These are phyloP conservation scores for Hirschioporus abietinus DNA, from an alignment of 768 basidiomycete genomes.

Conservation along the genomic window DNA sequence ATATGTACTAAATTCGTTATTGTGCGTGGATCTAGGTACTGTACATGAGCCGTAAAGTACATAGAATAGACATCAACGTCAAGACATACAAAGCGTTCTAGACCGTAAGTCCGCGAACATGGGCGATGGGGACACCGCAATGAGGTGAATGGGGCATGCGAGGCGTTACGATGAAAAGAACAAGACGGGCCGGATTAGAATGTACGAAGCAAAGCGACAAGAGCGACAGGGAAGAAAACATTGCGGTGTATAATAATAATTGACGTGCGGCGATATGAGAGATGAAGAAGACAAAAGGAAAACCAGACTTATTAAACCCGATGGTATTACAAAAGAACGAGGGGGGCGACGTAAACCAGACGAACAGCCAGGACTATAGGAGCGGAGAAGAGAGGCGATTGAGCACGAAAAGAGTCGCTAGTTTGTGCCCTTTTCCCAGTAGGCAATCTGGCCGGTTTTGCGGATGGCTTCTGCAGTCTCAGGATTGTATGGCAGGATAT, in stretches of 20 bases:
- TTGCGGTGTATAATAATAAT: slow-evolving; percentile 1
- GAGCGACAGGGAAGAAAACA: neutral
- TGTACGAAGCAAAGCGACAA: neutral
- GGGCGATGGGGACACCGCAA: neutral
- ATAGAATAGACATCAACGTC: neutral
- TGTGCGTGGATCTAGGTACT: neutral
- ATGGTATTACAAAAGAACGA: neutral
- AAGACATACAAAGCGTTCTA: neutral
- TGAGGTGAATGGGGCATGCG: neutral
- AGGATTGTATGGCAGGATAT: slow-evolving; percentile 4
- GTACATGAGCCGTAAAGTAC: slow-evolving; percentile 1
- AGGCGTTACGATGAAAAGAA: neutral
- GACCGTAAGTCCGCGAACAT: neutral
- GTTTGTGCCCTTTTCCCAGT: slow-evolving; percentile 5
- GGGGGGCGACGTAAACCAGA: neutral
- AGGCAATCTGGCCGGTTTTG: neutral
- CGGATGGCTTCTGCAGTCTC: slow-evolving; percentile 5
- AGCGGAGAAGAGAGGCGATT: neutral
- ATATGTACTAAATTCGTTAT: neutral
- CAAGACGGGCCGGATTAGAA: neutral
- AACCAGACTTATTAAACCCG: neutral
- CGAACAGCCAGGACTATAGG: neutral
- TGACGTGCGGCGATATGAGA: neutral
- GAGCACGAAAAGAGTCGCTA: neutral
- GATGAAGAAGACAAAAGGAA: neutral